These are phyloP conservation scores for Pilatotrama ljubarskyi DNA, from an alignment of 768 basidiomycete genomes.

Conservation along the genomic window DNA sequence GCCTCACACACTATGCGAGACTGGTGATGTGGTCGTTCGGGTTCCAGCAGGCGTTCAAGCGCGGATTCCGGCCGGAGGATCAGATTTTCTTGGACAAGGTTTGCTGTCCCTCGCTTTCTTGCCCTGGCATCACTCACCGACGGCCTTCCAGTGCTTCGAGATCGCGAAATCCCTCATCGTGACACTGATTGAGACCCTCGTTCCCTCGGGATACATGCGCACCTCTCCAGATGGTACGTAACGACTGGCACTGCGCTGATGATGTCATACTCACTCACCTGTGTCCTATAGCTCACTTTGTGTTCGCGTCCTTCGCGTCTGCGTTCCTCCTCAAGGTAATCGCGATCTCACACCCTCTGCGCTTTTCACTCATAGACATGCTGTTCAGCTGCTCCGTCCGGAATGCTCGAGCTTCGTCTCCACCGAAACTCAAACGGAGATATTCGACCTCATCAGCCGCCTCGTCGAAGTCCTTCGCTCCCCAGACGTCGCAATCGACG, in stretches of 20 bases:
- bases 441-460: slow-evolving; percentile 69
- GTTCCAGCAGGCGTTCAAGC: slow-evolving; percentile 79
- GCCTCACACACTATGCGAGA: slow-evolving; percentile 74
- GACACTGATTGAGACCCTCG: slow-evolving; percentile 63
- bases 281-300: slow-evolving; percentile 53
- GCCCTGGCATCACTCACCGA: background rate
- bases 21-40: slow-evolving; percentile 88
- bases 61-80: slow-evolving; percentile 63
- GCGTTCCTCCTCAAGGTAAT: slow-evolving; percentile 78
- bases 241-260: background rate
- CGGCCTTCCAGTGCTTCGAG: slow-evolving; percentile 56
- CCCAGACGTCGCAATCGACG: slow-evolving; percentile 76
- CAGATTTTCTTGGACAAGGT: slow-evolving; percentile 71
- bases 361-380: too few relatives aligned
- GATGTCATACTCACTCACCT: slow-evolving; percentile 22
- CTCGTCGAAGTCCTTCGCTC: slow-evolving; percentile 73
- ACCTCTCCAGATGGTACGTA: slow-evolving; percentile 72
- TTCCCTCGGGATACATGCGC: slow-evolving; percentile 74
- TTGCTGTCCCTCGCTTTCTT: slow-evolving; percentile 7
- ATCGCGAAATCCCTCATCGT: slow-evolving; percentile 68
- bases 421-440: slow-evolving; percentile 64
- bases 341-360: background rate
- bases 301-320: slow-evolving; percentile 79
- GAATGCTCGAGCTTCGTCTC: slow-evolving; percentile 66
- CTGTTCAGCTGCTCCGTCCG: slow-evolving; percentile 72